Evolutionary conservation across 148 eudicot genomes (phyloP).

Genomic region (Rhododendron ferrugineum): DNA sequence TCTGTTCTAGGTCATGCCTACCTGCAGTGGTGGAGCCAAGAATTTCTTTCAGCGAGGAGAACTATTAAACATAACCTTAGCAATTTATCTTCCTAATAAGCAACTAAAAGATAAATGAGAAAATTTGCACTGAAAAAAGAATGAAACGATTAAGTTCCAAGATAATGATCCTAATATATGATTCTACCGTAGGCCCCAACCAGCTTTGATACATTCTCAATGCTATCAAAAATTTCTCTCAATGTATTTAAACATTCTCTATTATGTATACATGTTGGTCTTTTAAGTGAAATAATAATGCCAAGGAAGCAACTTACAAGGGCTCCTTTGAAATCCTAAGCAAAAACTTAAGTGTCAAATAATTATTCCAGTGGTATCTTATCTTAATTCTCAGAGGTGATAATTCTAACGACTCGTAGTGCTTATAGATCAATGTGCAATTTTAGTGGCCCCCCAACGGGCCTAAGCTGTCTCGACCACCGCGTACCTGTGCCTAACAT

Average conservation of each 20-base stretch:
- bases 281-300: neutral
- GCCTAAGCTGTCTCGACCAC: neutral
- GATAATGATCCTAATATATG: neutral
- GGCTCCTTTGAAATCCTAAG: neutral
- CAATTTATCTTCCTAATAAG: neutral
- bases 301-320: neutral
- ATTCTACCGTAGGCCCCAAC: neutral
- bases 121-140: neutral
- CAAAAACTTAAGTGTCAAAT: neutral
- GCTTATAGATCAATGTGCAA: neutral
- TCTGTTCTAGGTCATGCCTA: conserved; percentile 69
- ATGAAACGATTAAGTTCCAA: neutral
- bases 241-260: neutral
- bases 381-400: neutral
- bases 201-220: neutral
- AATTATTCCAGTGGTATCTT: neutral
- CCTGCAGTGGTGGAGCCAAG: neutral
- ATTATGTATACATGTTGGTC: neutral
- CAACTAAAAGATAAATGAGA: neutral
- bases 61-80: neutral
- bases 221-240: neutral
- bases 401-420: neutral
- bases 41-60: neutral
- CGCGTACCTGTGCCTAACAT: conserved; percentile 72
- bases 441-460: neutral